Conservation (phyloP, 1,284 basidiomycete genomes). For the Chondrostereum purpureum region DNA sequence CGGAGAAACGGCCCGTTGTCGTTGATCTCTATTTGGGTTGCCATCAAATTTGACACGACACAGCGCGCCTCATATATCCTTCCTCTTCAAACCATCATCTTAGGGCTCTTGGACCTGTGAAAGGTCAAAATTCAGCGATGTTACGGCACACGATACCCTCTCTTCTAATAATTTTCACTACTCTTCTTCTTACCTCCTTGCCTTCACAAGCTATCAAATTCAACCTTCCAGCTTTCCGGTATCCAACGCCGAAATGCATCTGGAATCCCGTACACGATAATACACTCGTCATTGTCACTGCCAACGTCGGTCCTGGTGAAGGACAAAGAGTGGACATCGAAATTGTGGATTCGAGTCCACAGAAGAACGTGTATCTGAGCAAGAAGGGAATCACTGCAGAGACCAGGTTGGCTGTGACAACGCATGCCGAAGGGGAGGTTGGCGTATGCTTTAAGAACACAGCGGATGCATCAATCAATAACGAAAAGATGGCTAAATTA, state of each 20-base stretch:
- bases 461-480: constrained; percentile 38
- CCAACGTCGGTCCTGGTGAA: constrained; percentile 72
- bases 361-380: constrained; percentile 86
- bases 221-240: constrained; percentile 57
- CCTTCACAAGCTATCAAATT: constrained; percentile 75
- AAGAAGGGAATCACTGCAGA: constrained; percentile 88
- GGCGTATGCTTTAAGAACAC: constrained; percentile 92
- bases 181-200: constrained; percentile 31
- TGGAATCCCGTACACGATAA: constrained; percentile 90
- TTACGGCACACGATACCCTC: no score
- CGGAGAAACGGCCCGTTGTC: no score
- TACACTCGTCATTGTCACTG: constrained; percentile 89
- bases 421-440: constrained; percentile 89
- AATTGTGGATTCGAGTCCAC: constrained; percentile 84
- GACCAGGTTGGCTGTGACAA: constrained; percentile 90
- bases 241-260: constrained; percentile 77
- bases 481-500: constrained; percentile 40
- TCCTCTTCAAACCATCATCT: no score
- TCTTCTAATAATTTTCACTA: constrained; percentile 19
- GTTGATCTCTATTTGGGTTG: no score
- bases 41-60: no score
- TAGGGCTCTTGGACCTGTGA: no score
- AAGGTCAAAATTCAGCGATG: no score
- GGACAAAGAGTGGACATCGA: constrained; percentile 87
- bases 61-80: no score